phyloP scores from a whole-genome alignment of 345 rosid genomes.

The Lenwebbia sp. region DNA sequence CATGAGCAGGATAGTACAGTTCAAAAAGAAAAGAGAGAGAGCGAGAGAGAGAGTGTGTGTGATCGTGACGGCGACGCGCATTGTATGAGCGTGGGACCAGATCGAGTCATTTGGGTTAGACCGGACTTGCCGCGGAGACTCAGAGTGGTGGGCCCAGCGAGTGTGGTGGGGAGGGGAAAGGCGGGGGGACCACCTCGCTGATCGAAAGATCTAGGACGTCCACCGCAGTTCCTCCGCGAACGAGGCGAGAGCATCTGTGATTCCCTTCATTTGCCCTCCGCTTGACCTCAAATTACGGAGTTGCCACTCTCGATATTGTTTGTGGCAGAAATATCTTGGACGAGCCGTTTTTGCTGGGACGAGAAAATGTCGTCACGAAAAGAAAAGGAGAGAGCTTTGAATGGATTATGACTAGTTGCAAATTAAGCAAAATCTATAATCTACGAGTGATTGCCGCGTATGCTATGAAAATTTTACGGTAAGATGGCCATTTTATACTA shows the following conservation, averaged over 20 bases:
- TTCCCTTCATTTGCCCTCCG: neutral
- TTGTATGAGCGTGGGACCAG: neutral
- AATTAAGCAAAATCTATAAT: neutral
- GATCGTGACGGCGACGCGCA: neutral
- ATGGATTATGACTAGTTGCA: neutral
- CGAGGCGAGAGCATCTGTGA: neutral
- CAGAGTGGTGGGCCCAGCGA: neutral
- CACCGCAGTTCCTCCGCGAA: neutral
- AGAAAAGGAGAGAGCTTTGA: neutral
- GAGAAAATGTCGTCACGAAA: neutral
- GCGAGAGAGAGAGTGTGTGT: fast-evolving
- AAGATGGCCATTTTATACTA: neutral
- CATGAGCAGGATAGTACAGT: neutral
- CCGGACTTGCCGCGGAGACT: neutral
- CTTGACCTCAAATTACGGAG: neutral
- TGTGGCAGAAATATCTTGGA: neutral
- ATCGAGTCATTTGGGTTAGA: neutral
- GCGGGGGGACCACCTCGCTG: neutral
- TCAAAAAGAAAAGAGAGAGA: neutral
- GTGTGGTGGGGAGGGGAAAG: neutral
- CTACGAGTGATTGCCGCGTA: neutral
- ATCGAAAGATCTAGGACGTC: neutral
- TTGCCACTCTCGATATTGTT: neutral
- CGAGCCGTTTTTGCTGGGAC: neutral
- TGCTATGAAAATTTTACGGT: neutral